Evolutionary conservation across 805 yeast genomes (phyloP).

Genomic region (Cyberlindnera americana): DNA sequence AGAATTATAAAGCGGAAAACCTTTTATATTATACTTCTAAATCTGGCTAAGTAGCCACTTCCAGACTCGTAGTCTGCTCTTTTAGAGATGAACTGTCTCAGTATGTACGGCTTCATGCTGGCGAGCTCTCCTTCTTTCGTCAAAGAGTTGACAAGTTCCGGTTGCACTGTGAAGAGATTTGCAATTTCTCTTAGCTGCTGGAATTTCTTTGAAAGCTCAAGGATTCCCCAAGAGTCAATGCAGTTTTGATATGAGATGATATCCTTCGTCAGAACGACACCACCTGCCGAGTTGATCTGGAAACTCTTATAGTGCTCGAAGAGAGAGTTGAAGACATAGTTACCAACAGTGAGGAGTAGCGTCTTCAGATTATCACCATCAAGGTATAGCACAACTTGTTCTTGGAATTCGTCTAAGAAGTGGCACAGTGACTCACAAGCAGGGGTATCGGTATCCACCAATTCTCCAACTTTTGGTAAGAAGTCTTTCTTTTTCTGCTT

Average conservation of each 20-base stretch:
- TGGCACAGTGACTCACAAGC: slow-evolving; percentile 63
- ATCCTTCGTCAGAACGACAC: slow-evolving; percentile 77
- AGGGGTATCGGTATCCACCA: slow-evolving; percentile 57
- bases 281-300: slow-evolving; percentile 78
- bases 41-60: slow-evolving; percentile 22
- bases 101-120: slow-evolving; percentile 54
- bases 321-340: slow-evolving; percentile 51
- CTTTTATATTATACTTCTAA: slow-evolving; percentile 23
- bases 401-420: slow-evolving; percentile 43
- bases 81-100: slow-evolving; percentile 63
- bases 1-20: too few relatives aligned
- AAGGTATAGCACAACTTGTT: slow-evolving; percentile 36
- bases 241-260: slow-evolving; percentile 69
- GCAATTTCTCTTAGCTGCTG: slow-evolving; percentile 76
- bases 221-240: slow-evolving; percentile 64
- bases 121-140: slow-evolving; percentile 79
- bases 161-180: slow-evolving; percentile 80
- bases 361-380: slow-evolving; percentile 46
- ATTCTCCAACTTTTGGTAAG: slow-evolving; percentile 35
- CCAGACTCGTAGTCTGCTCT: slow-evolving; percentile 66
- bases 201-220: slow-evolving; percentile 58
- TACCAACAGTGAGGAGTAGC: slow-evolving; percentile 55
- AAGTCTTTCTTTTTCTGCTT: slow-evolving; percentile 79
- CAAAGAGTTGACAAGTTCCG: slow-evolving; percentile 71
- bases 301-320: slow-evolving; percentile 72